Percentiles rank a stretch among this genome's conserved stretches.
phyloP scores from a whole-genome alignment of 768 basidiomycete genomes.

The Chalciporus pseudorubinellus region DNA sequence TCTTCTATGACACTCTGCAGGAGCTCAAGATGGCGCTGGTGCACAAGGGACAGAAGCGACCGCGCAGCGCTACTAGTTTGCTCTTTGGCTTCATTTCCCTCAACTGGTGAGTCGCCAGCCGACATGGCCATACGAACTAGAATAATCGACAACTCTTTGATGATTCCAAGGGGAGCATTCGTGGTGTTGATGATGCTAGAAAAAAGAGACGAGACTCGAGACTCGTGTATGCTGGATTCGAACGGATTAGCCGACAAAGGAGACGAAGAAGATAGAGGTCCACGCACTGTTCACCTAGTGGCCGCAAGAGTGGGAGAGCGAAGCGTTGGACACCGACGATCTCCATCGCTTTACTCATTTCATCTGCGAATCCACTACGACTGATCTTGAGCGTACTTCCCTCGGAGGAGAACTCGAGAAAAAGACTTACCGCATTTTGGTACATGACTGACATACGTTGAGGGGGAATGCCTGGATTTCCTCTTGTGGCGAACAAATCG shows the following conservation, averaged over 20 bases:
- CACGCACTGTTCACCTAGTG: slow-evolving; percentile 42
- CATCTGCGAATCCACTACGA: slow-evolving; percentile 45
- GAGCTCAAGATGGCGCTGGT: slow-evolving; percentile 61
- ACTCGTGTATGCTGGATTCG: slow-evolving; percentile 32
- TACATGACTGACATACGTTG: slow-evolving; percentile 41
- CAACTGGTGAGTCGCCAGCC: slow-evolving; percentile 1
- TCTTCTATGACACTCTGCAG: slow-evolving; percentile 44
- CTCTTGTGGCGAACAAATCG: slow-evolving; percentile 63
- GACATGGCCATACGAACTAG: slow-evolving; percentile 21
- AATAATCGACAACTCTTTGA: slow-evolving; percentile 23
- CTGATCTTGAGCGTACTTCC: background rate
- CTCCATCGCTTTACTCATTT: slow-evolving; percentile 41
- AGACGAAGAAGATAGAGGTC: background rate
- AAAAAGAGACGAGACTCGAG: slow-evolving; percentile 26
- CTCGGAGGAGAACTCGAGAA: background rate
- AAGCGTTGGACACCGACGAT: slow-evolving; percentile 59
- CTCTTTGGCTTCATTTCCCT: background rate
- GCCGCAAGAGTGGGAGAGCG: slow-evolving; percentile 48
- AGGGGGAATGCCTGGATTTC: slow-evolving; percentile 46
- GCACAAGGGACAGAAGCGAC: slow-evolving; percentile 51
- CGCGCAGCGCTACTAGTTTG: slow-evolving; percentile 16
- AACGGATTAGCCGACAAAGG: background rate
- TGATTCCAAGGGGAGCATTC: slow-evolving; percentile 17
- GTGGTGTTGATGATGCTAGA: slow-evolving; percentile 30
- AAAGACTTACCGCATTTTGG: slow-evolving; percentile 46